Evolutionary conservation across 2,329 filamentous ascomycete species (phyloP).

Genomic region (Aspergillus proliferans): DNA sequence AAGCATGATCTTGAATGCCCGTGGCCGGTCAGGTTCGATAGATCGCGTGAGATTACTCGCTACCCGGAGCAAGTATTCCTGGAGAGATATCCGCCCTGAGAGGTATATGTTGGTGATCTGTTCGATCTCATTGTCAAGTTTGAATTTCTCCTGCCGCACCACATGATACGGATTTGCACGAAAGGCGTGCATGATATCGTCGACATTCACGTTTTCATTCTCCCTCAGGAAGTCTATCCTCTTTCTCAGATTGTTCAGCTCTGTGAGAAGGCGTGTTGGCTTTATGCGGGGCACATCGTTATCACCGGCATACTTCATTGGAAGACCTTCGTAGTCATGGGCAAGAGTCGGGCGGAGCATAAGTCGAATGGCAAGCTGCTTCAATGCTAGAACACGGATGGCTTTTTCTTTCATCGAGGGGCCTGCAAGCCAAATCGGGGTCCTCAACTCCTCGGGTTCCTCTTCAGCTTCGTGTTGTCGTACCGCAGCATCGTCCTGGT

Average conservation of each 20-base stretch:
- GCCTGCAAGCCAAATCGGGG: background rate
- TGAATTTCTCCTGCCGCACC: constrained; percentile 10
- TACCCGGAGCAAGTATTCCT: constrained; percentile 30
- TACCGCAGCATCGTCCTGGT: background rate
- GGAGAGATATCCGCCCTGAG: constrained; percentile 24
- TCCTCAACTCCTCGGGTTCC: background rate
- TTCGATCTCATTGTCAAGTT: constrained; percentile 24
- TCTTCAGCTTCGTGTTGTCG: background rate
- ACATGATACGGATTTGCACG: constrained; percentile 13
- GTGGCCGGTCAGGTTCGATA: constrained; percentile 31
- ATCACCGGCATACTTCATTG: constrained; percentile 26
- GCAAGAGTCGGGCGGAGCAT: constrained; percentile 34
- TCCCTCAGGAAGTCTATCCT: constrained; percentile 27
- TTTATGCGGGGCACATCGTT: constrained; percentile 23
- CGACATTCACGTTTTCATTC: constrained; percentile 17
- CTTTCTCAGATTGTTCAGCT: constrained; percentile 27
- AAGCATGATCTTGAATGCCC: constrained; percentile 28
- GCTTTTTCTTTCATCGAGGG: constrained; percentile 18
- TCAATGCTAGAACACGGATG: constrained; percentile 34
- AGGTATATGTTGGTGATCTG: constrained; percentile 25
- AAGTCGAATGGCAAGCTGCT: constrained; percentile 34
- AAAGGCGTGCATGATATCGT: constrained; percentile 27
- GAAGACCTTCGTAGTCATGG: constrained; percentile 31
- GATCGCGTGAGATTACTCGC: constrained; percentile 31
- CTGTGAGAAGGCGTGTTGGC: constrained; percentile 25